Conservation (phyloP, 306 rosid genomes). For the Casuarina glauca region DNA sequence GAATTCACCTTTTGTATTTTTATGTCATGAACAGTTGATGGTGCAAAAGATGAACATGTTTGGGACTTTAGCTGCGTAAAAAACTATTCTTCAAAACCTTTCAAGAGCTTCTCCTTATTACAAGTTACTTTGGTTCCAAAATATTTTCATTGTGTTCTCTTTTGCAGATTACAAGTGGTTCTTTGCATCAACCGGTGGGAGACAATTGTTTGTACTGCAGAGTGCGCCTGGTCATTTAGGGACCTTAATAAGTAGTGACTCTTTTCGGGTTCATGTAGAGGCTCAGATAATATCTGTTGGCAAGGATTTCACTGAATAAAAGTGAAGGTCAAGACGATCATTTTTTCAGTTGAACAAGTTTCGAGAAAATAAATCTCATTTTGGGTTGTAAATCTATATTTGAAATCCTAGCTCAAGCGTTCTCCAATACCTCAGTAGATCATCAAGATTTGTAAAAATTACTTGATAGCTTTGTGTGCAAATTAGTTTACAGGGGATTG, state of each 20-base stretch:
- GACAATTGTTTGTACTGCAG: neutral
- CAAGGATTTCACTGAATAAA: neutral
- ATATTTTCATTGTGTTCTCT: neutral
- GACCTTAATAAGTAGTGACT: neutral
- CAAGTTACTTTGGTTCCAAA: too few species aligned
- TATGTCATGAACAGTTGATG: neutral
- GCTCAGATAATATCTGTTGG: neutral
- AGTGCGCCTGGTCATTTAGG: neutral
- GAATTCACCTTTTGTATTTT: neutral
- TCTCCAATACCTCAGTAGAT: too few species aligned
- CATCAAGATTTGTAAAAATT: too few species aligned
- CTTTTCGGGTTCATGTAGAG: neutral
- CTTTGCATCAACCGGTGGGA: neutral
- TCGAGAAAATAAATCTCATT: neutral
- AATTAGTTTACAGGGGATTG: too few species aligned
- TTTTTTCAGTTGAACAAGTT: neutral
- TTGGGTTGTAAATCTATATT: too few species aligned
- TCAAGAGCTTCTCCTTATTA: too few species aligned
- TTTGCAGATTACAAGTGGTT: neutral
- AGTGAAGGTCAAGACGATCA: neutral
- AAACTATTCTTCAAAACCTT: too few species aligned
- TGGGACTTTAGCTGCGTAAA: too few species aligned
- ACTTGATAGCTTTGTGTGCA: too few species aligned
- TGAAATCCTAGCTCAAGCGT: too few species aligned
- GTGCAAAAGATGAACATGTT: neutral